Percentiles rank a stretch among this genome's conserved stretches.
These are phyloP conservation scores for Hippophae gyantsensis DNA, from an alignment of 306 rosid species.

Conservation along the genomic window DNA sequence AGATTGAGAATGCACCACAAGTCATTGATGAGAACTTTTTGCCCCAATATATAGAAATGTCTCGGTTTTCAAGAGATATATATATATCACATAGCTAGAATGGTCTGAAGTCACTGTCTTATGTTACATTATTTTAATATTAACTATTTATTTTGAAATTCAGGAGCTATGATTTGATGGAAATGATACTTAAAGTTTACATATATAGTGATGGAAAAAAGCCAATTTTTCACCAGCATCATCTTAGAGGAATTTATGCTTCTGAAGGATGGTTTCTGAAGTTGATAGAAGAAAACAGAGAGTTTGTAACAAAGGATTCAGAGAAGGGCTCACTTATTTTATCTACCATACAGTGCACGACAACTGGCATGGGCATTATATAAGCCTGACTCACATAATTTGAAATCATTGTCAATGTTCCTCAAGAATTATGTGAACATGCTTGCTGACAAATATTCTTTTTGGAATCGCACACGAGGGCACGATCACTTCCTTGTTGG, in stretches of 20 bases:
- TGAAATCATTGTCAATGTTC: constrained; percentile 69
- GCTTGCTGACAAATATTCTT: constrained; percentile 77
- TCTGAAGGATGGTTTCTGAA: constrained; percentile 99
- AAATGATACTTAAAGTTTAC: constrained; percentile 69
- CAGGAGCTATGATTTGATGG: constrained; percentile 97
- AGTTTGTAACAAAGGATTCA: constrained; percentile 72
- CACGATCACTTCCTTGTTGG: constrained; percentile 98
- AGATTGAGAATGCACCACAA: constrained; percentile 48
- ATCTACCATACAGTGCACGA: constrained; percentile 88
- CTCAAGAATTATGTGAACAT: constrained; percentile 67
- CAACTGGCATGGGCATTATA: constrained; percentile 69
- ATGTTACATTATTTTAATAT: background rate
- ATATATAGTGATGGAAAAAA: constrained; percentile 69
- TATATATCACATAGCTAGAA: constrained; percentile 2
- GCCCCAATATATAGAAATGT: constrained; percentile 60
- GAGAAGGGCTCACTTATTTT: constrained; percentile 88
- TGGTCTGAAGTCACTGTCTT: background rate
- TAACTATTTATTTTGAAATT: constrained; percentile 17
- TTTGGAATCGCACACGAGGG: constrained; percentile 87
- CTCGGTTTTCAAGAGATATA: constrained; percentile 56
- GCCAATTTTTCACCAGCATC: constrained; percentile 76
- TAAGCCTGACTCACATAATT: constrained; percentile 62
- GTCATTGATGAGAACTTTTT: constrained; percentile 54
- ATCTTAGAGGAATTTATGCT: constrained; percentile 88
- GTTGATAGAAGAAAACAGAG: constrained; percentile 67